A percentile compares a stretch with the other conserved stretches of the same genome.
These are phyloP conservation scores for Candida labiduridarum DNA, from an alignment of 1,139 yeast species.

Conservation along the genomic window DNA sequence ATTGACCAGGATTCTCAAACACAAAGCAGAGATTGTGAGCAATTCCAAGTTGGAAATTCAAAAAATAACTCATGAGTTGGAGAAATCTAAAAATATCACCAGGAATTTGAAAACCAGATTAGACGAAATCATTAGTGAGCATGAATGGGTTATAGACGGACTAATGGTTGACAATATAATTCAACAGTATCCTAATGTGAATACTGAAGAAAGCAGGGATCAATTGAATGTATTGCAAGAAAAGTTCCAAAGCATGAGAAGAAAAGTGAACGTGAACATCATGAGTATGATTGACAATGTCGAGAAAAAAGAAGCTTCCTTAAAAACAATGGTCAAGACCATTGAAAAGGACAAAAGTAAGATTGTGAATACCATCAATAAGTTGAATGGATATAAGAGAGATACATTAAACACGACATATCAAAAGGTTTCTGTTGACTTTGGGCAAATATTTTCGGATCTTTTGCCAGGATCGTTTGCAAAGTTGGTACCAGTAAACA, in stretches of 20 bases:
- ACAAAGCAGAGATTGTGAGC: slow-evolving; percentile 53
- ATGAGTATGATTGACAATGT: slow-evolving; percentile 95
- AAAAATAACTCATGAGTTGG: slow-evolving; percentile 65
- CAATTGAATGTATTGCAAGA: slow-evolving; percentile 61
- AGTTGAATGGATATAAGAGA: slow-evolving; percentile 83
- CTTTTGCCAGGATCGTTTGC: slow-evolving; percentile 90
- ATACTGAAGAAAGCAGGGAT: slow-evolving; percentile 62
- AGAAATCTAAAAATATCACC: slow-evolving; percentile 52
- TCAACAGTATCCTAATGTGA: slow-evolving; percentile 61
- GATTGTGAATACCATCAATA: slow-evolving; percentile 85
- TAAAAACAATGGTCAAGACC: slow-evolving; percentile 80
- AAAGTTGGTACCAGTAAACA: slow-evolving; percentile 80
- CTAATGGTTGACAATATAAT: slow-evolving; percentile 56
- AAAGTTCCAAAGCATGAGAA: slow-evolving; percentile 71
- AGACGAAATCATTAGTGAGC: slow-evolving; percentile 52
- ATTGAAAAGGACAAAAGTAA: slow-evolving; percentile 89
- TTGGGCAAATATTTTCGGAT: slow-evolving; percentile 91
- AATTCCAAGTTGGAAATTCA: slow-evolving; percentile 59
- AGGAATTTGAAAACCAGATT: slow-evolving; percentile 45
- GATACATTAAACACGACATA: slow-evolving; percentile 84
- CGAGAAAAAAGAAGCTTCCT: slow-evolving; percentile 80
- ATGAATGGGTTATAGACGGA: slow-evolving; percentile 75
- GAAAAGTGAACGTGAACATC: slow-evolving; percentile 84
- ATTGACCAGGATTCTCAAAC: slow-evolving; percentile 52
- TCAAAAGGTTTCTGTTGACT: slow-evolving; percentile 82